Conservation (phyloP, 2,329 filamentous ascomycete species). For the Arthrobotrys pseudoclavata region DNA sequence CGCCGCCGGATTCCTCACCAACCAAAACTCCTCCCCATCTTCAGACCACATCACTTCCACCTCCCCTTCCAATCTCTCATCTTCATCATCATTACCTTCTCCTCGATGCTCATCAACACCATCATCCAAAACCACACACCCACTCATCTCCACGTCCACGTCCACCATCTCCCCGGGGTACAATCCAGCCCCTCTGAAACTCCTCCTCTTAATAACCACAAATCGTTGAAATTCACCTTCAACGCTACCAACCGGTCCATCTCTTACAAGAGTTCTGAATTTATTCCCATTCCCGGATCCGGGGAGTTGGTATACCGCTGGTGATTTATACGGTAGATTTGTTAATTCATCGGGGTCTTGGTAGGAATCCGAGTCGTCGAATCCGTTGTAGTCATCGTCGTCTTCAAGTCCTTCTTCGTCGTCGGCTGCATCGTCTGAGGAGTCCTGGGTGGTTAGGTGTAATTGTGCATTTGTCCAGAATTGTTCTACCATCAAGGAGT, state of each 20-base stretch:
- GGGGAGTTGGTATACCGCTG: conserved; percentile 47
- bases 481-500: background rate
- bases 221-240: conserved; percentile 39
- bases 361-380: conserved; percentile 30
- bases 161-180: conserved; percentile 34
- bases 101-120: background rate
- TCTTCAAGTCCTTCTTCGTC: conserved; percentile 57
- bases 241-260: conserved; percentile 41
- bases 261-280: conserved; percentile 45
- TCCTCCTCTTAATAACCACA: conserved; percentile 55
- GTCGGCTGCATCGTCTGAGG: conserved; percentile 16
- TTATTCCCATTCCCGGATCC: conserved; percentile 54
- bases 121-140: conserved; percentile 8
- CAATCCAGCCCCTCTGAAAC: conserved; percentile 46
- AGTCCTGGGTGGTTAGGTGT: background rate
- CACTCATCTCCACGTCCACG: conserved; percentile 41
- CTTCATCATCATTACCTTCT: conserved; percentile 26
- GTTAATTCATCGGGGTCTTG: conserved; percentile 54
- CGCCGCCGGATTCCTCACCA: conserved; percentile 48
- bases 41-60: conserved; percentile 72
- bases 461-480: background rate
- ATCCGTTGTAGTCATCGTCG: conserved; percentile 24
- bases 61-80: conserved; percentile 41
- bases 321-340: conserved; percentile 56
- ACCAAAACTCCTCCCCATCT: conserved; percentile 64